These are phyloP conservation scores for Taiozyma sp. DNA, from an alignment of 1,139 yeast genomes.

Conservation along the genomic window DNA sequence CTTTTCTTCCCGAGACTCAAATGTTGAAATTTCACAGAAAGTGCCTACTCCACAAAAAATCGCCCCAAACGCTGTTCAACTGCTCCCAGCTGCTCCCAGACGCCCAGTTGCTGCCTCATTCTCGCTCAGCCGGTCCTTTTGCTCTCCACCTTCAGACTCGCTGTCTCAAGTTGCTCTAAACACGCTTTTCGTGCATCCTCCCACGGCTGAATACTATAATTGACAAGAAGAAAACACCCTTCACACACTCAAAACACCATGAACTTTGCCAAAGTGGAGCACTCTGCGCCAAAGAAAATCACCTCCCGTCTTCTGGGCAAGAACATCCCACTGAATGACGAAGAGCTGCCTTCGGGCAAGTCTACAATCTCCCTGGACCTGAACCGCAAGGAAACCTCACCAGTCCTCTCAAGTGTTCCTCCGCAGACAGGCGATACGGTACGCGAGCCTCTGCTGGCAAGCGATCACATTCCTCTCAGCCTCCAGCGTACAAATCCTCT, in stretches of 20 bases:
- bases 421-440: background rate
- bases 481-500: background rate
- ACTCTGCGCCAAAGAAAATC: background rate
- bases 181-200: background rate
- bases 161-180: background rate
- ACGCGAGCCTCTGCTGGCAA: background rate
- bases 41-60: background rate
- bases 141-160: background rate
- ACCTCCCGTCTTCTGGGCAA: background rate
- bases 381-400: background rate
- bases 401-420: background rate
- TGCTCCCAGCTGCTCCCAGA: slow-evolving; percentile 29
- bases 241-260: background rate
- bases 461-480: background rate
- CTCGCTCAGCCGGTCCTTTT: background rate
- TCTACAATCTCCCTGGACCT: background rate
- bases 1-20: no score
- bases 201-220: background rate
- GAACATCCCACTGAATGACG: background rate
- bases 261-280: background rate
- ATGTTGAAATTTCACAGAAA: background rate
- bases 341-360: background rate
- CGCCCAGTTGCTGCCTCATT: background rate
- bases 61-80: slow-evolving; percentile 25
- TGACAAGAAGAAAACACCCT: background rate